A percentile compares a stretch with the other conserved stretches of the same genome.
Conservation (phyloP, 305 asterid genomes). For the Solanum chacoense region DNA sequence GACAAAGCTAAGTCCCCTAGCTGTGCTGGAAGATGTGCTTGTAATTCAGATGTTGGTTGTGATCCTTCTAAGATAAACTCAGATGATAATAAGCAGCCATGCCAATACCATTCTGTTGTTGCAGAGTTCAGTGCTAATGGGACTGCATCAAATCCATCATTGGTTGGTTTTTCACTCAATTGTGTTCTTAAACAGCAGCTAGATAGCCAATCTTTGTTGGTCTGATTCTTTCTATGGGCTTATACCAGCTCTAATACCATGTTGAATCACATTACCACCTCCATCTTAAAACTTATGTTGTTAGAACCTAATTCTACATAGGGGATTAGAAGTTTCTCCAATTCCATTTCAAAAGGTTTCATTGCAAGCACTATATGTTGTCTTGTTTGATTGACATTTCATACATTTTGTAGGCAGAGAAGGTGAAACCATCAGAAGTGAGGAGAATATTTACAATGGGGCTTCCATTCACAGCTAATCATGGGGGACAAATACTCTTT, state of each 20-base stretch:
- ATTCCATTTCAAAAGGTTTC: background rate
- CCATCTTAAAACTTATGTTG: background rate
- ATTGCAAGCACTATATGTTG: too few relatives aligned
- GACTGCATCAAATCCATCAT: constrained; percentile 57
- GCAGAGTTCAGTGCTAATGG: constrained; percentile 85
- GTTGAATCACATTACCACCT: background rate
- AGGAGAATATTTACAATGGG: constrained; percentile 86
- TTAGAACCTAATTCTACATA: background rate
- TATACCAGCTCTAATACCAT: background rate
- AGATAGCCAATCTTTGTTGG: background rate
- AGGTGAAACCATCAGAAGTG: constrained; percentile 52
- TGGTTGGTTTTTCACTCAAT: constrained; percentile 23
- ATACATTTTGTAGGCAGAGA: constrained; percentile 33
- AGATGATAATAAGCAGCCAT: constrained; percentile 36
- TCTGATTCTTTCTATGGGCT: background rate
- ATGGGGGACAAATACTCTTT: constrained; percentile 91
- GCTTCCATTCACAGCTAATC: constrained; percentile 53
- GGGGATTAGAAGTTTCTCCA: background rate
- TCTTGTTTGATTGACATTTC: background rate
- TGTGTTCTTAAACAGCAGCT: background rate
- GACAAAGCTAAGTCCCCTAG: constrained; percentile 61
- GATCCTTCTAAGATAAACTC: constrained; percentile 71
- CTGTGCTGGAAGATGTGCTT: constrained; percentile 81
- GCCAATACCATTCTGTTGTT: constrained; percentile 56
- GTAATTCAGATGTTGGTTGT: constrained; percentile 78